Evolutionary conservation across 805 yeast genomes (phyloP), one percentile per base, ranked within the genome.

Genomic region (Yarrowia yakushimensis): DNA sequence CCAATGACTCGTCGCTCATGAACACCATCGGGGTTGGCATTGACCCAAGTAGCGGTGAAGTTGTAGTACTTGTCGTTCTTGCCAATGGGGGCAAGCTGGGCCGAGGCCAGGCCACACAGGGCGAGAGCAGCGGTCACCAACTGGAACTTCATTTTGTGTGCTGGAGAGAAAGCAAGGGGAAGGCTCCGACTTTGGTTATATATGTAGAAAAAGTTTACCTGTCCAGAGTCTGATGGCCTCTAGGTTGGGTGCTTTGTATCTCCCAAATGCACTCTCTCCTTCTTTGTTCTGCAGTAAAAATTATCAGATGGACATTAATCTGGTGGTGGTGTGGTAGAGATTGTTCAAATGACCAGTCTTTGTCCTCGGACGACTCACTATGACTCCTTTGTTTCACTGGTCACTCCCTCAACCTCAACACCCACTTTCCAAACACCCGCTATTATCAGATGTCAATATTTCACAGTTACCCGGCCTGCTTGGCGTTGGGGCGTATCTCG

Each of bases 11-110:
- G 72, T 37, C 90, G 73, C 62, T 76, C 78, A 45, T 69, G 69
- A 23, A 73, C 67, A 5, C 88, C 88, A 65, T 85, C 90, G 1
- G 88, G 87, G 69, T 81, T 82, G 48, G 81, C 82, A 18, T 50
- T 52, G 23, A 72, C 70, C 72, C 77, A 73, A 9, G 73, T 69
- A 23, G 75, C 70, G 8, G 75, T 70, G 76, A 77, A 79, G 69
- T 78, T 70, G 68, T 68, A 74, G 48, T 55, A 55, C 36, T 39
- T 8, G 39, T 55, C 61, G 43, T 52, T 52, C 12, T 52, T 52
- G 59, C 59, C 59, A 36, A 52, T 34, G 59, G 59, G 59, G 28
- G 66, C 67, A 22, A 72, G 74, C 30, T 52, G 43, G 31, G 65
- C 69, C 20, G 65, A 23, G 13, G 69, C 57, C 52, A 45, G 60